Percentiles rank a stretch among this genome's conserved stretches.
Evolutionary conservation across 345 rosid species (phyloP).

Genomic region (Anastatica hierochuntica): DNA sequence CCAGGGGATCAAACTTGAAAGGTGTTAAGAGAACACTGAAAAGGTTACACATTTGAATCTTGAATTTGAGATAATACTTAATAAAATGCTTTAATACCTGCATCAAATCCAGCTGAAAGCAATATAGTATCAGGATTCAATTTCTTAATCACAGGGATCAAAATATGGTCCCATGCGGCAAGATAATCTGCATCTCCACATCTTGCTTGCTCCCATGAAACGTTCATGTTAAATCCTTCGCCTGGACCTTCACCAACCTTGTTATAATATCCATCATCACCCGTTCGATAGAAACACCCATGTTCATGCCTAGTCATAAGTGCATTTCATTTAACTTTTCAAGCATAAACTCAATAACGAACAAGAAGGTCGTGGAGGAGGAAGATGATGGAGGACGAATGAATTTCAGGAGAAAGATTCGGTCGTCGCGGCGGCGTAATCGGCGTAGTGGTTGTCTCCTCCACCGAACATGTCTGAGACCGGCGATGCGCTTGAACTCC

Average conservation of each 20-base stretch:
- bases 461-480: too few relatives aligned
- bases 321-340: conserved; percentile 1
- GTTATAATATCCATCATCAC: conserved; percentile 65
- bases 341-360: too few relatives aligned
- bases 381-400: too few relatives aligned
- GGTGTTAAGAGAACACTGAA: conserved; percentile 40
- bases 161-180: conserved; percentile 85
- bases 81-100: conserved; percentile 41
- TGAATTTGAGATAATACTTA: neutral
- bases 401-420: too few relatives aligned
- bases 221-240: conserved; percentile 85
- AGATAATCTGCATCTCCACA: conserved; percentile 92
- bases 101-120: conserved; percentile 91
- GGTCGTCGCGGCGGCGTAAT: too few relatives aligned
- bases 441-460: too few relatives aligned
- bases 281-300: conserved; percentile 75
- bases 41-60: conserved; percentile 3
- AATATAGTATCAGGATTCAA: conserved; percentile 70
- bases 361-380: too few relatives aligned
- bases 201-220: conserved; percentile 81
- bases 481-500: too few relatives aligned
- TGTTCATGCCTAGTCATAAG: conserved; percentile 53
- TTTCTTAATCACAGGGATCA: conserved; percentile 73
- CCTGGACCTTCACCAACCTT: conserved; percentile 91
- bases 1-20: conserved; percentile 81